A percentile compares a stretch with the other conserved stretches of the same genome.
These are phyloP conservation scores for Gossypium schwendimanii DNA, from an alignment of 441 rosid genomes.

Conservation along the genomic window DNA sequence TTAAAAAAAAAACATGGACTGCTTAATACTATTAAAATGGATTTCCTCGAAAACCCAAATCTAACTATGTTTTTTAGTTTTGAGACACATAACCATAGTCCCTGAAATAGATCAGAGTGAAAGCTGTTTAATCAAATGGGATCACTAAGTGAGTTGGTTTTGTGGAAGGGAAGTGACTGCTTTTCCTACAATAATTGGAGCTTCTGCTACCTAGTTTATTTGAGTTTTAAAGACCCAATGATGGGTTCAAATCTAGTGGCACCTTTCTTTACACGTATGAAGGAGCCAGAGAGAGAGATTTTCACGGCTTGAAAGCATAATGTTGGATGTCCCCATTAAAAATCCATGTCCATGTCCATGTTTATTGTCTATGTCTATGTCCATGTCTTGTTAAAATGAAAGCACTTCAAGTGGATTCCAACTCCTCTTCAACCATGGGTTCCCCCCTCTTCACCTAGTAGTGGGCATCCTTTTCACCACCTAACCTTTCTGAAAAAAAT, in stretches of 20 bases:
- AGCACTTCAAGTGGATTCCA: constrained; percentile 76
- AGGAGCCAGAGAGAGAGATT: constrained; percentile 17
- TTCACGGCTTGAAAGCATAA: constrained; percentile 41
- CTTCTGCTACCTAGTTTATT: constrained; percentile 15
- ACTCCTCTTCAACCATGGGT: constrained; percentile 66
- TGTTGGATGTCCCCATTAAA: constrained; percentile 31
- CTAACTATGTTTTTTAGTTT: constrained; percentile 5
- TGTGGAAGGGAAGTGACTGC: constrained; percentile 20
- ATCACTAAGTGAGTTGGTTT: constrained; percentile 2
- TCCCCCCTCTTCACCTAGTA: constrained; percentile 27
- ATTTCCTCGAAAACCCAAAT: constrained; percentile 13
- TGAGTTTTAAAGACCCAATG: constrained; percentile 40
- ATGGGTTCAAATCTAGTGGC: constrained; percentile 41
- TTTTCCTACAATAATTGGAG: constrained; percentile 56
- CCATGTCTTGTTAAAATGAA: constrained; percentile 41
- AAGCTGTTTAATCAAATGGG: constrained; percentile 6
- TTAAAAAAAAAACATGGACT: background rate
- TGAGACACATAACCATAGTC: background rate
- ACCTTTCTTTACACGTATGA: constrained; percentile 53
- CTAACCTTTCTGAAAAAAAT: constrained; percentile 49
- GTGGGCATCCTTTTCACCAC: constrained; percentile 84
- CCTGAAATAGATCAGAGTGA: constrained; percentile 2
- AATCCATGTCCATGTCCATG: constrained; percentile 9
- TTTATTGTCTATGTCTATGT: background rate
- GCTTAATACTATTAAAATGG: background rate